Conservation (phyloP, 768 basidiomycete species). For the Boletus vinaceobasis region DNA sequence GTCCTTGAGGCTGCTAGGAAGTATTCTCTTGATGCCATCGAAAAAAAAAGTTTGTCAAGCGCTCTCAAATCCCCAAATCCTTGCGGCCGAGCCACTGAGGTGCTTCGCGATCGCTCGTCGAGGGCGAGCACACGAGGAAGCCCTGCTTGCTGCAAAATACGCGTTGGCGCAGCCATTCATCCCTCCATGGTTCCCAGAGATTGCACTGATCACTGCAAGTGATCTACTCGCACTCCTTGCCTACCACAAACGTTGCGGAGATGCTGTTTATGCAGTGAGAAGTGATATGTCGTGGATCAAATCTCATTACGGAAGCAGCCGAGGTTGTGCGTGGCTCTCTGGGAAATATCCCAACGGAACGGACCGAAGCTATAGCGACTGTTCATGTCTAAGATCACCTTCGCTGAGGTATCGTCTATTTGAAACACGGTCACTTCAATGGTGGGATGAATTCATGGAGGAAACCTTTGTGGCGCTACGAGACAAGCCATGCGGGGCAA, state of each 20-base stretch:
- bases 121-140: slow-evolving; percentile 21
- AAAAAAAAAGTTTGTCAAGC: slow-evolving; percentile 17
- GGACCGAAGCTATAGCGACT: neutral
- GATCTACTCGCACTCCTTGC: slow-evolving; percentile 22
- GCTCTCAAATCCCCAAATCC: slow-evolving; percentile 15
- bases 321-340: neutral
- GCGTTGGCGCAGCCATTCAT: slow-evolving; percentile 25
- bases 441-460: slow-evolving; percentile 24
- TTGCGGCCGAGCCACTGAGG: slow-evolving; percentile 23
- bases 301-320: neutral
- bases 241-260: slow-evolving; percentile 16
- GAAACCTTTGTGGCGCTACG: slow-evolving; percentile 6
- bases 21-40: slow-evolving; percentile 15
- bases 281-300: slow-evolving; percentile 10
- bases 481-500: slow-evolving; percentile 16
- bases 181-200: slow-evolving; percentile 21
- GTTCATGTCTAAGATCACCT: neutral
- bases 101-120: slow-evolving; percentile 33
- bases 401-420: neutral
- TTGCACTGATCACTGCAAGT: slow-evolving; percentile 22
- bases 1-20: slow-evolving; percentile 17
- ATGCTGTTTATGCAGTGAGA: slow-evolving; percentile 3
- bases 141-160: slow-evolving; percentile 18
- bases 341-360: no score
- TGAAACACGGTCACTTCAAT: neutral